Conservation (phyloP, 1,284 basidiomycete genomes). For the Takashimella koratensis region DNA sequence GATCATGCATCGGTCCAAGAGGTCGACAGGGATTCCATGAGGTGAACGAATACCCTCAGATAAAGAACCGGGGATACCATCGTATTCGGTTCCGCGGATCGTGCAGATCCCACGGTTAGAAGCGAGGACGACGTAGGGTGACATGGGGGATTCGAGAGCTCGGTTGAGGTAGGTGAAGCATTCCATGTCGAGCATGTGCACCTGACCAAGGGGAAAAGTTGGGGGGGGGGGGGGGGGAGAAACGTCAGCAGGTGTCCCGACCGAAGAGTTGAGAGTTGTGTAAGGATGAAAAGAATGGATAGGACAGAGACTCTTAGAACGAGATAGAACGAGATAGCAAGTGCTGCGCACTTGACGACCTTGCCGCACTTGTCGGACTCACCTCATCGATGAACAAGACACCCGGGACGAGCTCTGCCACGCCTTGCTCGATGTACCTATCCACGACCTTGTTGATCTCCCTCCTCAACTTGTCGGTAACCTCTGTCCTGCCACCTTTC, state of each 20-base stretch:
- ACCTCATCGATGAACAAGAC: conserved; percentile 99
- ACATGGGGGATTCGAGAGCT: conserved; percentile 91
- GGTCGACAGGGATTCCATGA: conserved; percentile 90
- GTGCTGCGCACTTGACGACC: background rate
- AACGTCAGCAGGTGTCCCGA: background rate
- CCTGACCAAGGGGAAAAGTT: conserved; percentile 53
- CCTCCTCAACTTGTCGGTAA: conserved; percentile 90
- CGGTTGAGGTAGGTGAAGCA: conserved; percentile 99
- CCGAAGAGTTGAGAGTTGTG: background rate
- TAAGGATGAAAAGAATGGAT: background rate
- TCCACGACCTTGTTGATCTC: conserved; percentile 99
- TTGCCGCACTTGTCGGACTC: conserved; percentile 26
- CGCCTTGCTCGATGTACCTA: conserved; percentile 95
- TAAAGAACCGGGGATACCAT: conserved; percentile 38
- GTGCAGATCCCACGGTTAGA: conserved; percentile 91
- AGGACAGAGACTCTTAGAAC: background rate
- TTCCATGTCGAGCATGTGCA: conserved; percentile 99
- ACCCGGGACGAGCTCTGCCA: conserved; percentile 94
- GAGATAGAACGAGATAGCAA: background rate
- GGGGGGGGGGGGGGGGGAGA: background rate
- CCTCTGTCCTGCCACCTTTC: conserved; percentile 89
- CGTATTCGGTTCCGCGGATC: conserved; percentile 76
- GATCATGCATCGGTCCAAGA: conserved; percentile 95
- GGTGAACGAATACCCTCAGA: conserved; percentile 78
- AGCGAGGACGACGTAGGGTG: conserved; percentile 93